Evolutionary conservation across 352 stramenopile species (phyloP).

Genomic region (Phytophthora hibernalis): DNA sequence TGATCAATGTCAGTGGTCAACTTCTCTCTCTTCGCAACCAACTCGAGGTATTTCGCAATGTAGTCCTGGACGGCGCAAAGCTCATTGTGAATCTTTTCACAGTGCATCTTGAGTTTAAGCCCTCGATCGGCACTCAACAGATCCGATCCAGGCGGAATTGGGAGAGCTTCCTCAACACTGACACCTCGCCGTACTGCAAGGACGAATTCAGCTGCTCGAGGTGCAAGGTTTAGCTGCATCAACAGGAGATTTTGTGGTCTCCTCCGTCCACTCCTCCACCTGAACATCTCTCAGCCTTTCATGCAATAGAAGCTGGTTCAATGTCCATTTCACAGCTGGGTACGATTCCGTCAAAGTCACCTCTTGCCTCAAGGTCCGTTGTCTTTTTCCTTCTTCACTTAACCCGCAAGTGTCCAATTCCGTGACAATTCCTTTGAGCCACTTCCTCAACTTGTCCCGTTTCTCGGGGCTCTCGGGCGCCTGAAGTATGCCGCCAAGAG

Average conservation of each 20-base stretch:
- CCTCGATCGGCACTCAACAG: conserved; percentile 15
- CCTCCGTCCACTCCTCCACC: conserved; percentile 21
- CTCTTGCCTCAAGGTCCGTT: conserved; percentile 7
- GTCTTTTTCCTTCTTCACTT: conserved; percentile 1
- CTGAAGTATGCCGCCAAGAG: conserved; percentile 15
- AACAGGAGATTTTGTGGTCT: background rate
- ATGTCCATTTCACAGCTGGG: conserved; percentile 23
- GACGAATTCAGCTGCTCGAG: conserved; percentile 20
- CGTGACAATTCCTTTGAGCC: conserved; percentile 29
- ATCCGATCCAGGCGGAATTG: conserved; percentile 5
- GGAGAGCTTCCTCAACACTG: conserved; percentile 18
- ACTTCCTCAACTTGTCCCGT: conserved; percentile 24
- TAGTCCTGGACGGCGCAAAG: conserved; percentile 16
- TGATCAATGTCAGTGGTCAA: conserved; percentile 6
- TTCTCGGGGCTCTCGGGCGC: background rate
- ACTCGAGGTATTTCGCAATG: conserved; percentile 17
- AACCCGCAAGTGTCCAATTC: conserved; percentile 12
- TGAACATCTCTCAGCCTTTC: conserved; percentile 22
- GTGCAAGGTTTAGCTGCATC: conserved; percentile 2
- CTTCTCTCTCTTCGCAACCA: conserved; percentile 13
- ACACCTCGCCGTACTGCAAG: conserved; percentile 19
- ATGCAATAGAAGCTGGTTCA: conserved; percentile 35
- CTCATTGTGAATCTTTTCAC: conserved; percentile 24
- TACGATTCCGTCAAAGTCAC: conserved; percentile 20
- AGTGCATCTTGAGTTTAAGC: conserved; percentile 23